phyloP scores from a whole-genome alignment of 768 basidiomycete species.

The Trametes sanguinea region DNA sequence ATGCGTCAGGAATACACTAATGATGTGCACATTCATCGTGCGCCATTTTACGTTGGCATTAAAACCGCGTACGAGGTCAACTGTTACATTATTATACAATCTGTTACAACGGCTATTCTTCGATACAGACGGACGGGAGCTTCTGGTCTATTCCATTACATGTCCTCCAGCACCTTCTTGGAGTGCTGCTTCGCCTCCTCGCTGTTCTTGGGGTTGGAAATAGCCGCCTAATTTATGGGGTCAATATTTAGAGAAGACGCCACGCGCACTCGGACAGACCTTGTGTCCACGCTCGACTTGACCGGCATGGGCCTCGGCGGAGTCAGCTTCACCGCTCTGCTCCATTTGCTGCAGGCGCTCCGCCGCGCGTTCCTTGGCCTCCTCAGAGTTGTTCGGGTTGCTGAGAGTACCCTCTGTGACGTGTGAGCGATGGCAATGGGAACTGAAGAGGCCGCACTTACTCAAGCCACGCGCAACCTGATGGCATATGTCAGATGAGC shows the following conservation, averaged over 20 bases:
- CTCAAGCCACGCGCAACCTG: slow-evolving; percentile 25
- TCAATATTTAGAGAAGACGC: too few species aligned
- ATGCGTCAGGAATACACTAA: too few species aligned
- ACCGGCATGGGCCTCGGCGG: slow-evolving; percentile 16
- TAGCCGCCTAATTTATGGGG: slow-evolving; percentile 14
- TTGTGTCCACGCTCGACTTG: slow-evolving; percentile 23
- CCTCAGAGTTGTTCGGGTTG: slow-evolving; percentile 25
- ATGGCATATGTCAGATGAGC: too few species aligned
- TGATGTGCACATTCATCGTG: too few species aligned
- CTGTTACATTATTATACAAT: too few species aligned
- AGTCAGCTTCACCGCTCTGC: slow-evolving; percentile 13
- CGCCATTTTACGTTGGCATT: too few species aligned
- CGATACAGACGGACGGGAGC: too few species aligned
- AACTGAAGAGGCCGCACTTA: background rate
- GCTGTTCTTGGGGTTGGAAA: slow-evolving; percentile 27
- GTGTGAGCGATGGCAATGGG: background rate
- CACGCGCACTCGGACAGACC: background rate
- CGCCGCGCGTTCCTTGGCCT: slow-evolving; percentile 20
- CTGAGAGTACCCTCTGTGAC: slow-evolving; percentile 19
- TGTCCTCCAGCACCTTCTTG: slow-evolving; percentile 19
- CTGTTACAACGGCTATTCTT: too few species aligned
- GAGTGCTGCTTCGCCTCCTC: slow-evolving; percentile 30
- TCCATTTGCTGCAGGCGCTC: slow-evolving; percentile 17
- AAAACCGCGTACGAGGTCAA: too few species aligned
- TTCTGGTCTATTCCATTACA: background rate